Percentiles rank a stretch among this genome's conserved stretches.
phyloP scores from a whole-genome alignment of 1,284 basidiomycete genomes.

The Rhizoctonia solani region DNA sequence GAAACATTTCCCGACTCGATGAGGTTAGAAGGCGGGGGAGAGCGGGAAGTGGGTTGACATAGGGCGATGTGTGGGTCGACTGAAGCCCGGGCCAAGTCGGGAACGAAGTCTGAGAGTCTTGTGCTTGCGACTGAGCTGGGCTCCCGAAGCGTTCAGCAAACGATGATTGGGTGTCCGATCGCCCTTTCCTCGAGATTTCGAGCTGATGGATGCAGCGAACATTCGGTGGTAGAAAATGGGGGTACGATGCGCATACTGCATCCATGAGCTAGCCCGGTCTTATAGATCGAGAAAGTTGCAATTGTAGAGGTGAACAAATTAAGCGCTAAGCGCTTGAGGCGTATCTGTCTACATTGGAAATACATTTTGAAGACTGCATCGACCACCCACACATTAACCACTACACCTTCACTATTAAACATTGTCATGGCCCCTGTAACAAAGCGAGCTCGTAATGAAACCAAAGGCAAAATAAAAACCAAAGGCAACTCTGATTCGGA shows the following conservation, averaged over 20 bases:
- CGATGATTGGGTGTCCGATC: neutral
- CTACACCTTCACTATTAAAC: neutral
- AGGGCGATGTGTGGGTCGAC: neutral
- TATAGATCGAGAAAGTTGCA: constrained; percentile 17
- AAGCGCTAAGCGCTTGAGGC: constrained; percentile 7
- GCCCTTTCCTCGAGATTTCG: neutral
- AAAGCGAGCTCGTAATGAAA: constrained; percentile 12
- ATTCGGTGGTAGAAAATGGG: constrained; percentile 18
- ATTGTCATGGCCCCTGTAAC: constrained; percentile 8
- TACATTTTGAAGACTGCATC: constrained; percentile 9
- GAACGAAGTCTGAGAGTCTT: constrained; percentile 14
- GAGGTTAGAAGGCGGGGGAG: neutral
- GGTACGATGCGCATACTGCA: constrained; percentile 30
- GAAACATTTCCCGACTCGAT: too few relatives aligned
- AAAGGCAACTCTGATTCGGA: neutral
- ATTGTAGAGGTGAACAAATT: neutral
- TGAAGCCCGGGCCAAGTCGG: constrained; percentile 13
- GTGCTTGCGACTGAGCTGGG: neutral
- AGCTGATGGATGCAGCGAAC: constrained; percentile 7
- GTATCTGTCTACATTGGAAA: constrained; percentile 4
- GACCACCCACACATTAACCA: neutral
- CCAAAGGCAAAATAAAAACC: neutral
- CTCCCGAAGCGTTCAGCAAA: constrained; percentile 19
- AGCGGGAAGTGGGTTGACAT: neutral
- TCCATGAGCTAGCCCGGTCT: constrained; percentile 9